phyloP scores from a whole-genome alignment of 75 land plant genomes.

The Larix kaempferi region DNA sequence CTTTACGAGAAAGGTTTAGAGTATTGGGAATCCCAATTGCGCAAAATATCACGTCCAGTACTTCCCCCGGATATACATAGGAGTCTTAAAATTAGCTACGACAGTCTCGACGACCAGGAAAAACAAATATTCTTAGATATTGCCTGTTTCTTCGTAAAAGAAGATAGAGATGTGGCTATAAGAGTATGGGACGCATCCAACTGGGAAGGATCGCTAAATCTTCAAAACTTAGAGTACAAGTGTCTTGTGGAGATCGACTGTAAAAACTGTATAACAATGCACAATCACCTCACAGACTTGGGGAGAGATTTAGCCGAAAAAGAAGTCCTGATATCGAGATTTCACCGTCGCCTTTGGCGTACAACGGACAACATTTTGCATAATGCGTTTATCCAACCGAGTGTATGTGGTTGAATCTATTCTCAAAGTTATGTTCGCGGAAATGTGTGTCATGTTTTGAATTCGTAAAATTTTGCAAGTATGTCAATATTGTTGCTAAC shows the following conservation, averaged over 20 bases:
- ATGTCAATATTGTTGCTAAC: too few species aligned
- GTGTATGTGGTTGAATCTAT: too few species aligned
- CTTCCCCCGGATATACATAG: neutral
- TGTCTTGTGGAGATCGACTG: neutral
- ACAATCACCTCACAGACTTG: neutral
- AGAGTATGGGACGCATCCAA: conserved; percentile 2
- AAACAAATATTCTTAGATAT: neutral
- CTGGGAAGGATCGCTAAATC: neutral
- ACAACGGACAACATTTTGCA: too few species aligned
- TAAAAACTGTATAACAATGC: neutral
- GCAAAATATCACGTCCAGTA: neutral
- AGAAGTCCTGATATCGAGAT: too few species aligned
- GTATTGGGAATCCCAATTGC: neutral
- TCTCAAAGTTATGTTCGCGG: too few species aligned
- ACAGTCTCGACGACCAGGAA: neutral
- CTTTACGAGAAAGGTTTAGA: neutral
- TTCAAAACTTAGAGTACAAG: neutral
- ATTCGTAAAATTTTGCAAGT: too few species aligned
- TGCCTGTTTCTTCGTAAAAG: neutral
- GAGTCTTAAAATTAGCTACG: neutral
- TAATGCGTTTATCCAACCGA: too few species aligned
- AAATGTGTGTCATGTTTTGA: too few species aligned
- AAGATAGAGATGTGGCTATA: neutral
- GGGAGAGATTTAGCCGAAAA: neutral
- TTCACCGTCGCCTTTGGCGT: too few species aligned